Conservation (phyloP, 106 monocot species). For the Hemerocallis citrina region DNA sequence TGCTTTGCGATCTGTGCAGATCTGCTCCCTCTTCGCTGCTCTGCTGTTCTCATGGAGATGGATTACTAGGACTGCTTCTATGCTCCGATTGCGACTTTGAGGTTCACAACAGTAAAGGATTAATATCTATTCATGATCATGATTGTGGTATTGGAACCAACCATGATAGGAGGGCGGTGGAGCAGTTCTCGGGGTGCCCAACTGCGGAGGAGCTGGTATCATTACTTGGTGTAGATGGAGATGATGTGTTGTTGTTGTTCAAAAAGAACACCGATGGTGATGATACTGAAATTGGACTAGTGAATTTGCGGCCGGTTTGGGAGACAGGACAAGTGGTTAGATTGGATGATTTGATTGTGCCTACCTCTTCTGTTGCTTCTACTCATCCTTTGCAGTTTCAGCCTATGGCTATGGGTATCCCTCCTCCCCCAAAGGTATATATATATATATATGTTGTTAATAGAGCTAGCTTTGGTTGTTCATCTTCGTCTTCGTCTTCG, state of each 20-base stretch:
- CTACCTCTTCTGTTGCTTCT: conserved; percentile 1
- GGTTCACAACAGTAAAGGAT: conserved; percentile 4
- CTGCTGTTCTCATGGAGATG: conserved; percentile 19
- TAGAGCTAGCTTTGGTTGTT: too few species aligned
- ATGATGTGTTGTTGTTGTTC: conserved; percentile 13
- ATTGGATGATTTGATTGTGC: conserved; percentile 43
- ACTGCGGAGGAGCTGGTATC: conserved; percentile 16
- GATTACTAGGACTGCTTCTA: conserved; percentile 21
- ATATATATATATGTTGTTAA: too few species aligned
- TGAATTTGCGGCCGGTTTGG: conserved; percentile 17
- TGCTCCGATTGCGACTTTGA: conserved; percentile 50
- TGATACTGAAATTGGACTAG: conserved; percentile 4
- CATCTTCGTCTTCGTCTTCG: too few species aligned
- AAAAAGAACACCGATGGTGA: neutral
- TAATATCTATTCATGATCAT: too few species aligned
- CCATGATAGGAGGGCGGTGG: conserved; percentile 35
- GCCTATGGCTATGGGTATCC: conserved; percentile 30
- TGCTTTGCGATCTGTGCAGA: conserved; percentile 42
- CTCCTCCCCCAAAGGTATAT: conserved; percentile 39
- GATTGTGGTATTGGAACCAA: too few species aligned
- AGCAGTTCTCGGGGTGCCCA: conserved; percentile 48
- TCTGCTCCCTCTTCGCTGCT: conserved; percentile 27
- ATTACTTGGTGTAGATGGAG: conserved; percentile 23
- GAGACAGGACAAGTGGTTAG: conserved; percentile 24
- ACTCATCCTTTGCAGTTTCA: conserved; percentile 18